Conservation (phyloP, 2,329 filamentous ascomycete species). For the Magnaporthiopsis incrustans region DNA sequence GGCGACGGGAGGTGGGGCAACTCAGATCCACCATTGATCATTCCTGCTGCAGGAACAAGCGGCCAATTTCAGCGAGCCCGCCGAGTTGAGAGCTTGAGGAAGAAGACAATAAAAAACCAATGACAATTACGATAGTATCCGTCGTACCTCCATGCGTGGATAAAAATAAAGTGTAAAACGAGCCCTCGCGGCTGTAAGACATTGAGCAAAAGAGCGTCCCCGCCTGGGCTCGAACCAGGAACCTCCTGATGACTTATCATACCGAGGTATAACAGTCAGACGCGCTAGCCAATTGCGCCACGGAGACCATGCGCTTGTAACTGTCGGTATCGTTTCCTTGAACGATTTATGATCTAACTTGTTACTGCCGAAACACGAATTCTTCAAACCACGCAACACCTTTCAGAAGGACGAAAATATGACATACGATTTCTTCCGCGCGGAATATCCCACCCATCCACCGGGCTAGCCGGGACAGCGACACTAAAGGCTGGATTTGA, state of each 20-base stretch:
- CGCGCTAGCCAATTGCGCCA: conserved; percentile 51
- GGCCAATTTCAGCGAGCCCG: background rate
- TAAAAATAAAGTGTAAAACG: no score
- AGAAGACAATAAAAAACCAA: background rate
- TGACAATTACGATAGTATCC: no score
- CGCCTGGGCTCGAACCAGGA: conserved; percentile 9
- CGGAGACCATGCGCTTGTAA: conserved; percentile 13
- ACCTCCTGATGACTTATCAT: conserved; percentile 7
- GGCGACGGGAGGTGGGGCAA: background rate
- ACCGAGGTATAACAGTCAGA: conserved; percentile 42
- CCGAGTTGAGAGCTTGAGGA: background rate
- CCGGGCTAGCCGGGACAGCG: background rate
- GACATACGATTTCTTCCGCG: no score
- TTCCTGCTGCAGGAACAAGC: background rate
- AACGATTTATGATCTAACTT: background rate
- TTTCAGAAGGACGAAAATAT: no score
- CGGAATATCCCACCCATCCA: no score
- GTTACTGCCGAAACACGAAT: no score
- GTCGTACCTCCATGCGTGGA: no score
- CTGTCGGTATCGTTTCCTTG: background rate
- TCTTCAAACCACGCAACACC: no score
- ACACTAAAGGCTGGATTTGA: background rate
- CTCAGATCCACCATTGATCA: background rate
- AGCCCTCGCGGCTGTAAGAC: no score
- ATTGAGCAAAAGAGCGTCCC: background rate